Evolutionary conservation across 1,284 basidiomycete species (phyloP), one percentile per base, ranked within the genome.

Genomic region (Puccinia brachypodii): DNA sequence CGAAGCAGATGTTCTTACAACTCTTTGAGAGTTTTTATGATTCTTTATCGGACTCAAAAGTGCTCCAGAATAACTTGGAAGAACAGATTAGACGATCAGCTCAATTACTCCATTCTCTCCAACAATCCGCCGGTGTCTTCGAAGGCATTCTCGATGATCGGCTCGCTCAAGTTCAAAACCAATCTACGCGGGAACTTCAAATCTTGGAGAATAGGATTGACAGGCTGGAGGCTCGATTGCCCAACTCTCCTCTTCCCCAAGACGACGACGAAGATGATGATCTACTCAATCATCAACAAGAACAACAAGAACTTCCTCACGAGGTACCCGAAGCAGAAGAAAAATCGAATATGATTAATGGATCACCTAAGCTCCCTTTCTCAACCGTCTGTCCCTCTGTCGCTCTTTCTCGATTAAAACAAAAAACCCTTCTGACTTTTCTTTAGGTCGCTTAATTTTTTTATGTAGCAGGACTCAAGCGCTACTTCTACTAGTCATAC

Each of bases 1-100:
- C 83, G 0, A 85, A 84, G 64, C 76, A 78, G 14, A 83, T 84
- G 28, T 85, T 85, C 82, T 76, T 85, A n/a, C 68, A 79, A n/a
- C 83, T 84, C 44, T 84, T 85, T 58, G 83, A 83, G 6, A 84
- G 82, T n/a, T 85, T 84, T 47, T 85, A 84, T 79, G 84, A 85
- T 75, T 83, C 84, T 28, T 80, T 85, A n/a, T 71, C 69, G 14
- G 84, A 85, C 64, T 83, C 83, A 6, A 76, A 82, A 60, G 74
- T 84, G 9, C 66, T 85, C 22, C 79, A 83, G 33, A 56, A 56
- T 1, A 83, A 83, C 31, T 73, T 85, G 16, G 83, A 84, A 38
- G 68, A 75, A 0, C 84, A 85, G 40, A 83, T 84, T 38, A 16
- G 53, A 2, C 56, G 83, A 2, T 82, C 83, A 0, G 40, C 79